Percentiles rank a stretch among this genome's conserved stretches.
Conservation (phyloP, 2,329 filamentous ascomycete species). For the Phyllachora maydis region DNA sequence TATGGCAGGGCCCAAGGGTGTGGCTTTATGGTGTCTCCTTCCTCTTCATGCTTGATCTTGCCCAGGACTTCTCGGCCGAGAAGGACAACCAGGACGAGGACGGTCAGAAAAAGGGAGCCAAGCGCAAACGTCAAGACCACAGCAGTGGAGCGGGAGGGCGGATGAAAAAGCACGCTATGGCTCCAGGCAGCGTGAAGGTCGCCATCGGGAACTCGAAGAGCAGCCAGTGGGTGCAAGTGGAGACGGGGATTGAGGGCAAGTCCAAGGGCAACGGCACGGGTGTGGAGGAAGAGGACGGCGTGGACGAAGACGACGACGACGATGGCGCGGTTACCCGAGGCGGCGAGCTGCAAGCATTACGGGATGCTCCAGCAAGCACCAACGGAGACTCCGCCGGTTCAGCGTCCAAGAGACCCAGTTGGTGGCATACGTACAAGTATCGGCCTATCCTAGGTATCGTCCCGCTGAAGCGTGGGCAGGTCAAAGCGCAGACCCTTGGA, state of each 20-base stretch:
- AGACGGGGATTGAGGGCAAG: too few relatives aligned
- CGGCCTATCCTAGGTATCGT: slow-evolving; percentile 68
- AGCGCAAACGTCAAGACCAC: slow-evolving; percentile 31
- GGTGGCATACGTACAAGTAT: slow-evolving; percentile 85
- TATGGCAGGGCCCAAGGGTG: slow-evolving; percentile 63
- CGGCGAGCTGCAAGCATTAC: slow-evolving; percentile 10
- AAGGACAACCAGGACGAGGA: too few relatives aligned
- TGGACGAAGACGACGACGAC: slow-evolving; percentile 10
- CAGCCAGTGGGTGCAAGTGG: too few relatives aligned
- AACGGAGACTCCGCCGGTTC: slow-evolving; percentile 13
- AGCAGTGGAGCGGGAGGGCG: slow-evolving; percentile 30
- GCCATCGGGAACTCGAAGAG: slow-evolving; percentile 15
- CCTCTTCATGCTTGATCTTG: slow-evolving; percentile 81
- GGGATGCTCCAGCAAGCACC: slow-evolving; percentile 14
- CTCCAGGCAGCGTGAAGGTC: slow-evolving; percentile 18
- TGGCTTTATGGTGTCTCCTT: slow-evolving; percentile 81
- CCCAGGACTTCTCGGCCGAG: slow-evolving; percentile 37
- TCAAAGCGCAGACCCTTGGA: too few relatives aligned
- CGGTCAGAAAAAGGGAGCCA: slow-evolving; percentile 19
- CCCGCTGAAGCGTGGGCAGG: slow-evolving; percentile 15
- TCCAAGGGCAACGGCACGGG: slow-evolving; percentile 14
- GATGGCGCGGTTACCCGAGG: slow-evolving; percentile 12
- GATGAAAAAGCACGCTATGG: slow-evolving; percentile 24
- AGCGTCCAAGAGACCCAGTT: slow-evolving; percentile 13
- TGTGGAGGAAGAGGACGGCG: slow-evolving; percentile 11